These are phyloP conservation scores for Silene coronaria DNA, from an alignment of 179 eudicot genomes.

Conservation along the genomic window DNA sequence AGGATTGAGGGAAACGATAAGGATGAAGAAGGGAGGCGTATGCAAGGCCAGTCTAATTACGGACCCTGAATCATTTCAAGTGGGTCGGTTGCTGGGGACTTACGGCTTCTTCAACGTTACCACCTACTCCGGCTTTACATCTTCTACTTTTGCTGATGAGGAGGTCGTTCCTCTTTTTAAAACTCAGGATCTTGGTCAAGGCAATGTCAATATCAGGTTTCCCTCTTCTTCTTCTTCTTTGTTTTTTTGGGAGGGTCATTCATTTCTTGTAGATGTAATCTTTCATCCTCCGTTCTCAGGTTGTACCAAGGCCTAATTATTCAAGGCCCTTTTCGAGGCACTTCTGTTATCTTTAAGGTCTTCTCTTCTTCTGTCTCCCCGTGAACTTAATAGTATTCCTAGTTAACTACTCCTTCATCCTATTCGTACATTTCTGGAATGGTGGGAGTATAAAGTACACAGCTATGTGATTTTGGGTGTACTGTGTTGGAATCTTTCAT, in stretches of 20 bases:
- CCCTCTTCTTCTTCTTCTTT: not conserved
- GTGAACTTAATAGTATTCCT: not conserved
- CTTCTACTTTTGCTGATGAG: conserved; percentile 30
- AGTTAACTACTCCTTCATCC: not conserved
- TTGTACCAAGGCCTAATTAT: conserved; percentile 84
- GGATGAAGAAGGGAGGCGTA: not conserved
- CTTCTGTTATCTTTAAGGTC: conserved; percentile 80
- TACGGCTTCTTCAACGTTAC: conserved; percentile 90
- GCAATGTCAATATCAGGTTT: conserved; percentile 76
- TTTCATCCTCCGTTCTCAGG: conserved; percentile 38
- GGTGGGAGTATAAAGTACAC: not conserved
- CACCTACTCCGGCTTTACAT: conserved; percentile 69
- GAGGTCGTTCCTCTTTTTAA: conserved; percentile 32
- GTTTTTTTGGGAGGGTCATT: not conserved
- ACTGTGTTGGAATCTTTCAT: not conserved
- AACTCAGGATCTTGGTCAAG: conserved; percentile 87
- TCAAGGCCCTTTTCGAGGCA: conserved; percentile 73
- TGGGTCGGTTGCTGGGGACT: conserved; percentile 76
- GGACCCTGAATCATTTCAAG: conserved; percentile 64
- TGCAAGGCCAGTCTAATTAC: conserved; percentile 48
- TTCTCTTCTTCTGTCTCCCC: not conserved
- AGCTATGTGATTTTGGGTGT: not conserved
- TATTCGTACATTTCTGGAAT: not conserved
- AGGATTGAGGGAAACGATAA: not conserved
- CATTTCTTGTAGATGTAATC: not conserved